Evolutionary conservation across 73 alveolate species (phyloP).

Genomic region (Breviolum minutum): DNA sequence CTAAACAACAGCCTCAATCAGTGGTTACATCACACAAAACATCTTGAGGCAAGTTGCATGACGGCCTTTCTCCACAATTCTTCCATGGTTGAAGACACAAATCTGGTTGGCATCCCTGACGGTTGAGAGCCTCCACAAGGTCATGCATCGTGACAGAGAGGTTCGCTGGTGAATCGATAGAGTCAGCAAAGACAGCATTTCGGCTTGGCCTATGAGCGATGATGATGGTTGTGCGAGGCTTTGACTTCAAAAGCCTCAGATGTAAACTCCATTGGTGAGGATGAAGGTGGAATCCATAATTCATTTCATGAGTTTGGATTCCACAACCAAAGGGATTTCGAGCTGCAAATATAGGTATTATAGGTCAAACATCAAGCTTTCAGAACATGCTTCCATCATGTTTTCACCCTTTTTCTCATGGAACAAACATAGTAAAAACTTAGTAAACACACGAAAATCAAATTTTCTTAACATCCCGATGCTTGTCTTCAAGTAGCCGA

Average conservation of each 20-base stretch:
- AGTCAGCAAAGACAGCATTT: too few species aligned
- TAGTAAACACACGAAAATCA: background rate
- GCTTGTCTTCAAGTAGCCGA: conserved; percentile 11
- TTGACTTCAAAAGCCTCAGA: conserved; percentile 74
- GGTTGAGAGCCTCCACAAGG: conserved; percentile 71
- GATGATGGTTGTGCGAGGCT: conserved; percentile 78
- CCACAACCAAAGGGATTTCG: too few species aligned
- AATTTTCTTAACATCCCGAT: background rate
- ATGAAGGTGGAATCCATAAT: too few species aligned
- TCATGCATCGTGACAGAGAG: background rate
- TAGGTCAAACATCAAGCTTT: too few species aligned
- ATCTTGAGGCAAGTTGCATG: conserved; percentile 22
- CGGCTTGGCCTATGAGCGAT: conserved; percentile 61
- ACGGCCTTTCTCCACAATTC: conserved; percentile 58
- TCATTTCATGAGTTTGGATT: too few species aligned
- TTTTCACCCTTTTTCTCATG: background rate
- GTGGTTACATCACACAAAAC: background rate
- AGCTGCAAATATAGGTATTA: too few species aligned
- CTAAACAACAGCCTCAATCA: background rate
- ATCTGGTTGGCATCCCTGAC: conserved; percentile 90
- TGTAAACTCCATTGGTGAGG: background rate
- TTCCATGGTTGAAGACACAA: conserved; percentile 78
- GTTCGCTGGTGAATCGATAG: too few species aligned
- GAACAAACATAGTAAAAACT: background rate
- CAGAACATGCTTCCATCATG: too few species aligned